Evolutionary conservation across 371 early-diverging fungal genomes (phyloP).

Genomic region (Haplosporangium sp.): DNA sequence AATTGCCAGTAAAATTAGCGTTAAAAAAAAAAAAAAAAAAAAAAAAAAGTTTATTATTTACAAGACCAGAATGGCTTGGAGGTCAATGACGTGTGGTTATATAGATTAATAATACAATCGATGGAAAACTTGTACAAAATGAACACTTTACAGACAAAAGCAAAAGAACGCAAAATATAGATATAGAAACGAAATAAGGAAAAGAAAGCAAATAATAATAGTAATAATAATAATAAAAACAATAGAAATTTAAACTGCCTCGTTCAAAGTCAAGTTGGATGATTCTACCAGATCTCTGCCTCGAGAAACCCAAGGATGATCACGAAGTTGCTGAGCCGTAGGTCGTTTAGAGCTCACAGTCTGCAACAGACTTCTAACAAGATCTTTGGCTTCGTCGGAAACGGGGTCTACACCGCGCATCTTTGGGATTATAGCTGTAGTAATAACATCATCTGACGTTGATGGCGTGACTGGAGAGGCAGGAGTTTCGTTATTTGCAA

Average conservation of each 20-base stretch:
- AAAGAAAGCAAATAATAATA: too few relatives aligned
- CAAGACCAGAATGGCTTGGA: too few relatives aligned
- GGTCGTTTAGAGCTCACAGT: constrained; percentile 33
- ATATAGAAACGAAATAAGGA: too few relatives aligned
- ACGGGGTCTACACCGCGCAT: constrained; percentile 40
- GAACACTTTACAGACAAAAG: neutral
- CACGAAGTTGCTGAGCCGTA: constrained; percentile 22
- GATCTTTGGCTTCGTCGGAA: constrained; percentile 37
- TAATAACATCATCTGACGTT: neutral
- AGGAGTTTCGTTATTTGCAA: neutral
- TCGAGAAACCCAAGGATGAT: constrained; percentile 40
- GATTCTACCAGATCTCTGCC: constrained; percentile 10
- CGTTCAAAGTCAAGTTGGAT: neutral
- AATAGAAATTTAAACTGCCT: neutral
- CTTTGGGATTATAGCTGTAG: constrained; percentile 31
- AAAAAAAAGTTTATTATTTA: constrained; percentile 4
- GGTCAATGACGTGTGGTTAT: neutral
- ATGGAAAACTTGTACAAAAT: neutral
- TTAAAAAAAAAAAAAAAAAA: neutral
- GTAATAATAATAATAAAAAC: neutral
- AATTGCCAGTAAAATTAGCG: too few relatives aligned
- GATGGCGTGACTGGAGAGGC: neutral
- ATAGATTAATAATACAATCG: neutral
- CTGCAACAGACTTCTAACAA: constrained; percentile 47
- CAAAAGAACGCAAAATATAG: too few relatives aligned